phyloP scores from a whole-genome alignment of 108 stramenopile genomes.

The Parmales sp. region DNA sequence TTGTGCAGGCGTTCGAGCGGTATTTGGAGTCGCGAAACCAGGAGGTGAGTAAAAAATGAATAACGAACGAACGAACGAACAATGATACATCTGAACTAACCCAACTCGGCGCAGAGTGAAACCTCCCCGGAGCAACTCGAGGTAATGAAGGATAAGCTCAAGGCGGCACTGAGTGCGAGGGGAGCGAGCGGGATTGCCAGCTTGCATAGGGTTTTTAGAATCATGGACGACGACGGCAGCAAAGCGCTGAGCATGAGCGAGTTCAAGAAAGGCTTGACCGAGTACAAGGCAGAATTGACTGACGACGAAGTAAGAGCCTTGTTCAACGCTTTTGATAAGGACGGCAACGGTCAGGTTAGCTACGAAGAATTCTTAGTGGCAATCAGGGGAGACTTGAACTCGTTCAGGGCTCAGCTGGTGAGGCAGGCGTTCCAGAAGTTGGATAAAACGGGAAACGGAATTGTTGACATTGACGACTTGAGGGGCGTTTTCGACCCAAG shows the following conservation, averaged over 20 bases:
- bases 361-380: conserved; percentile 12
- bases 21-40: background rate
- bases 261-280: conserved; percentile 11
- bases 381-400: background rate
- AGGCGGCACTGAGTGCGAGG: background rate
- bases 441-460: conserved; percentile 30
- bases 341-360: conserved; percentile 6
- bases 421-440: conserved; percentile 35
- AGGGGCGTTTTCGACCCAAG: conserved; percentile 26
- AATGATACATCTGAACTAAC: too few species aligned
- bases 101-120: background rate
- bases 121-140: background rate
- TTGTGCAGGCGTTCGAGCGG: conserved; percentile 13
- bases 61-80: too few species aligned
- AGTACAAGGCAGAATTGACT: background rate
- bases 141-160: background rate
- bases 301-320: background rate
- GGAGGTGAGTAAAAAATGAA: background rate
- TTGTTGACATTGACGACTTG: conserved; percentile 28
- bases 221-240: conserved; percentile 10
- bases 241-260: background rate
- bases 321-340: conserved; percentile 11
- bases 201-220: background rate
- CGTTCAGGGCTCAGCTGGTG: conserved; percentile 6
- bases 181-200: background rate